Evolutionary conservation across 495 filamentous ascomycete species (phyloP), one percentile per base, ranked within the genome.

Genomic region (Talaromyces borbonicus): DNA sequence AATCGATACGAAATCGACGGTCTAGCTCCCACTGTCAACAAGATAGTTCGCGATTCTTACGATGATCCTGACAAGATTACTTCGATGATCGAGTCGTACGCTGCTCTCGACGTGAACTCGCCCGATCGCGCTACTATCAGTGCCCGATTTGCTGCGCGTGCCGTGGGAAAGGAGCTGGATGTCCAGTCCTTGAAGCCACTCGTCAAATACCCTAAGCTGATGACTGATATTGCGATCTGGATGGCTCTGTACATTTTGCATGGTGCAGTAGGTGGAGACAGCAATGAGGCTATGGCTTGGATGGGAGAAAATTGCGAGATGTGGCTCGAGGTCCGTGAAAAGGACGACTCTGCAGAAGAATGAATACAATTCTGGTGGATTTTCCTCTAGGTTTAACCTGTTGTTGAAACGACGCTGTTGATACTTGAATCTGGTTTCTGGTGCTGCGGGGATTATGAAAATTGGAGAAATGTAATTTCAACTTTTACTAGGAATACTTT

Each of bases 71-170:
- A 32, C 6, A 44, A 18, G 3, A 32, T 30, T 15, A 14, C 29
- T 11, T 5, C n/a, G 2, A 31, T 22, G 16, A n/a, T 18, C 8
- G 26, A 44, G 11, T 22, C 29, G 2, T 30, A 44, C 24, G 15
- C 30, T 19, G 41, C 24, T n/a, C 25, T 44, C 5, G 25, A 20
- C 3, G 8, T 31, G 5, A 23, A 35, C 5, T 46, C 43, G 1
- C 30, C 43, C 7, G 43, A 35, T 1, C 16, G 29, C 9, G 43
- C 43, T 8, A 46, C 14, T 11, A 46, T 35, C 19, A 46, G 43
- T 16, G 43, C 25, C 12, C 20, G 30, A 15, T 35, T 46, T 19
- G 43, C 43, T 11, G 43, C 30, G 0, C 7, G 25, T 11, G 8
- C 36, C 4, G 14, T 33, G 4, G 12, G 20, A 8, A 35, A 32